These are phyloP conservation scores for Eragrostis curvula DNA, from an alignment of 176 grass and related monocot genomes.

Conservation along the genomic window DNA sequence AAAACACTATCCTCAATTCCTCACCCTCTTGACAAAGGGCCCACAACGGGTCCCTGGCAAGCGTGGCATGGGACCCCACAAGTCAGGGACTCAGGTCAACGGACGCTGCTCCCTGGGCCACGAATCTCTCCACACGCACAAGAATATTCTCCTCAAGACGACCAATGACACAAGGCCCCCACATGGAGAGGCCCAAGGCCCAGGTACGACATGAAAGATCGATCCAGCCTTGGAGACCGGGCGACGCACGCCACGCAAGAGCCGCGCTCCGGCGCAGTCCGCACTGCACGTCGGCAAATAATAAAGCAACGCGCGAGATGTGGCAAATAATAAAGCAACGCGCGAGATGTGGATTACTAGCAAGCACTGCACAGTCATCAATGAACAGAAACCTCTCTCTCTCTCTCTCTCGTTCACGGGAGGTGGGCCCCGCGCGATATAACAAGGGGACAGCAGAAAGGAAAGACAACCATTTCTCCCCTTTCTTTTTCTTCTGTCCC, in stretches of 20 bases:
- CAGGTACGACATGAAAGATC: neutral
- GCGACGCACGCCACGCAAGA: neutral
- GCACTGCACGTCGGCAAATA: neutral
- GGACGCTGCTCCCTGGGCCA: neutral
- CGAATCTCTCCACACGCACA: neutral
- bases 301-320: neutral
- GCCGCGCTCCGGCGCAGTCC: neutral
- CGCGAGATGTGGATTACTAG: neutral
- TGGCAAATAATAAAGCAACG: neutral
- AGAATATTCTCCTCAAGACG: neutral
- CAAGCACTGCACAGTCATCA: conserved; percentile 38
- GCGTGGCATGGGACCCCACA: neutral
- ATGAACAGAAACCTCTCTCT: neutral
- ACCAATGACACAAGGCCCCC: neutral
- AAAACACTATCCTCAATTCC: neutral
- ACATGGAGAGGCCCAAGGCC: neutral
- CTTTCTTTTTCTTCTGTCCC: neutral
- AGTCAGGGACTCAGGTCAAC: neutral
- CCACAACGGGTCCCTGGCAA: neutral
- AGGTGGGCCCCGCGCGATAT: conserved; percentile 32
- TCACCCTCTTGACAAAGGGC: neutral
- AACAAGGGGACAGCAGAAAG: neutral
- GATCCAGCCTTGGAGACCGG: conserved; percentile 14
- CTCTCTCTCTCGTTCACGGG: conserved; percentile 24
- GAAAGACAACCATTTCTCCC: neutral